These are phyloP conservation scores for Bipolaris bicolor DNA, from an alignment of 2,329 filamentous ascomycete species.

Conservation along the genomic window DNA sequence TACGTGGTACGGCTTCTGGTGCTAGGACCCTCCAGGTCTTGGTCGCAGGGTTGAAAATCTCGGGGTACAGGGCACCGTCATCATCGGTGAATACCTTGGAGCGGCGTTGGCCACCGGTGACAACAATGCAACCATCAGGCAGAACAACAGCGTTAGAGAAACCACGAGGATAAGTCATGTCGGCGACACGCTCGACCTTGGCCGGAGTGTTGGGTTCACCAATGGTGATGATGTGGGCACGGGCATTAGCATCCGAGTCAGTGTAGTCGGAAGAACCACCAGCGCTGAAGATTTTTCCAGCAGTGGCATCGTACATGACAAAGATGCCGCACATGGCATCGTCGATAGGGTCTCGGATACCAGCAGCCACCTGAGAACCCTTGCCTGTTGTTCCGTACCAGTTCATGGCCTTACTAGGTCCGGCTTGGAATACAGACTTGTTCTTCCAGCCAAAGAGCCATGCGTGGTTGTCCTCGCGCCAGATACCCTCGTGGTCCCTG, in stretches of 20 bases:
- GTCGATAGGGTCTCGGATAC: slow-evolving; percentile 24
- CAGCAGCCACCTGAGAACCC: slow-evolving; percentile 26
- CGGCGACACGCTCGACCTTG: slow-evolving; percentile 30
- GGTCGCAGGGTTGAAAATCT: slow-evolving; percentile 34
- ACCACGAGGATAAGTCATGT: slow-evolving; percentile 34
- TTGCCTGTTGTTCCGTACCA: slow-evolving; percentile 33
- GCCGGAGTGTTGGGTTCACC: slow-evolving; percentile 22
- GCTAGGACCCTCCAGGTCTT: slow-evolving; percentile 33
- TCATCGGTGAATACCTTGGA: slow-evolving; percentile 33
- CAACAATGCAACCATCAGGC: slow-evolving; percentile 37
- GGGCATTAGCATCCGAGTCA: slow-evolving; percentile 26
- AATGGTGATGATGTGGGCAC: slow-evolving; percentile 33
- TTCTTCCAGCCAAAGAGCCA: slow-evolving; percentile 34
- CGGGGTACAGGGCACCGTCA: slow-evolving; percentile 29
- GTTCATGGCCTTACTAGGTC: slow-evolving; percentile 33
- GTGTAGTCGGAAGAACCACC: slow-evolving; percentile 36
- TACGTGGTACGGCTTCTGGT: slow-evolving; percentile 31
- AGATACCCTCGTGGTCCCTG: slow-evolving; percentile 29
- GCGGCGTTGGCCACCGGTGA: slow-evolving; percentile 34
- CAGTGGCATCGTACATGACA: slow-evolving; percentile 33
- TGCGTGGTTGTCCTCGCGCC: slow-evolving; percentile 33
- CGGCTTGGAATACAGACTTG: slow-evolving; percentile 31
- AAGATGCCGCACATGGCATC: slow-evolving; percentile 36
- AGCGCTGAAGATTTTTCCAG: slow-evolving; percentile 34
- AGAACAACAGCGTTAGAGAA: slow-evolving; percentile 35